Evolutionary conservation across 2,329 filamentous ascomycete species (phyloP).

Genomic region (Colletotrichum chlorophyti): DNA sequence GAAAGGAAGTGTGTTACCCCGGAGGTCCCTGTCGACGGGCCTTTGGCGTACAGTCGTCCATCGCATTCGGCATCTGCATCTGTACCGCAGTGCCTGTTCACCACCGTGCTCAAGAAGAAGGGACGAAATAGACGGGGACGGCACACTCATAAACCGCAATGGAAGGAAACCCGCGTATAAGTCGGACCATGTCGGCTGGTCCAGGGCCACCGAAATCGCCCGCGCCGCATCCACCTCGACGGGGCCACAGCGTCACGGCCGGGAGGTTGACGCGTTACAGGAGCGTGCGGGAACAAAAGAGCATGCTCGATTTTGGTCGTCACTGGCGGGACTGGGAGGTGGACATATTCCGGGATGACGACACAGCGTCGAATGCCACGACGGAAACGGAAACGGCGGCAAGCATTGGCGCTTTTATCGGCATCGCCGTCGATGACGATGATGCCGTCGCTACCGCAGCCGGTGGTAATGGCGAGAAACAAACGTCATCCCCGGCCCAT

Average conservation of each 20-base stretch:
- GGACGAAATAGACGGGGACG: background rate
- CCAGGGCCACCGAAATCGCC: constrained; percentile 25
- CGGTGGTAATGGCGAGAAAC: background rate
- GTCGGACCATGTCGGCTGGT: constrained; percentile 25
- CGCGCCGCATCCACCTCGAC: constrained; percentile 24
- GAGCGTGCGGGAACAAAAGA: constrained; percentile 24
- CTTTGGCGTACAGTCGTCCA: background rate
- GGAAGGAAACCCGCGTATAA: constrained; percentile 20
- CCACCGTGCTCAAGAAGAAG: too few relatives aligned
- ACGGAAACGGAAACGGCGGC: constrained; percentile 27
- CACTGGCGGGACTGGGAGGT: constrained; percentile 28
- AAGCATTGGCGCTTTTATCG: constrained; percentile 22
- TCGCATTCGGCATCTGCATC: background rate
- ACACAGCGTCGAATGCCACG: constrained; percentile 26
- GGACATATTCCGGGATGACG: constrained; percentile 25
- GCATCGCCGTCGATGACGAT: constrained; percentile 24
- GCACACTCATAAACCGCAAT: constrained; percentile 1
- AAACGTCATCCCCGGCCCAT: background rate
- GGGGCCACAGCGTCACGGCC: constrained; percentile 22
- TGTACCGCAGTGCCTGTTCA: background rate
- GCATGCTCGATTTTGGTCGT: constrained; percentile 24
- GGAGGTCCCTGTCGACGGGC: background rate
- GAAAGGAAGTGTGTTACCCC: background rate
- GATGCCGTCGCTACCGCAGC: too few relatives aligned
- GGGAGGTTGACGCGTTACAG: constrained; percentile 18